Base-by-base conservation (phyloP, 441 rosid genomes). In the Arabidopsis hybrid region DNA sequence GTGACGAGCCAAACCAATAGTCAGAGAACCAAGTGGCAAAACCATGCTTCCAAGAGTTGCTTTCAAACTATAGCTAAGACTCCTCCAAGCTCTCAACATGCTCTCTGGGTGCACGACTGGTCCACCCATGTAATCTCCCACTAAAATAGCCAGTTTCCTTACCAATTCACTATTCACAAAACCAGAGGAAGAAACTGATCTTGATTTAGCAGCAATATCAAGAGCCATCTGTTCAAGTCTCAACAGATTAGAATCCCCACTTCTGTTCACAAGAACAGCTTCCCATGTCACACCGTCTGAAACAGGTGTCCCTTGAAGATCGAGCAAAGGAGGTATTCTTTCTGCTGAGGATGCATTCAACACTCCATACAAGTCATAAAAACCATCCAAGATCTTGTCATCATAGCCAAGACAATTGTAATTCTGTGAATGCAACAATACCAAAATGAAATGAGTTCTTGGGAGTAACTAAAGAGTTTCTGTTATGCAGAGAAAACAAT, bases 311-410 rank as follows among this genome's bases (percentile, higher is more conserved):
- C 93, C 97, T 87, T 92, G 99, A 69, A 95, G 85, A 88, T 91
- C 93, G 78, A 95, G 81, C 18, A 95, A 88, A 17, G 97, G 87
- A 50, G 99, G 99, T 89, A 95, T 92, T 79, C 87, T 85, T 58
- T 91, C 96, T 36, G 85, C 79, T 59, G 85, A 66, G 10, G 93
- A 82, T 62, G 75, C 88, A 7, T 74, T 85, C 75, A 82, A 69
- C 79, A 88, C 82, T 79, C 97, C 97, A 76, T 91, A 89, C 38
- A 95, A 77, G 59, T 95, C 99, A 65, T 92, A 95, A 71, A 95
- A 95, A 58, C 99, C 97, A 79, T 95, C 99, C 92, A 91, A 45
- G 86, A 95, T 85, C 90, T 91, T 95, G 85, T 95, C 99, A 82
- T 92, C 97, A 71, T 89, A 95, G 72, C 93, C 84, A 82, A 95